Evolutionary conservation across 192 early-diverging fungal species (phyloP).

Genomic region (Backusella westeae): DNA sequence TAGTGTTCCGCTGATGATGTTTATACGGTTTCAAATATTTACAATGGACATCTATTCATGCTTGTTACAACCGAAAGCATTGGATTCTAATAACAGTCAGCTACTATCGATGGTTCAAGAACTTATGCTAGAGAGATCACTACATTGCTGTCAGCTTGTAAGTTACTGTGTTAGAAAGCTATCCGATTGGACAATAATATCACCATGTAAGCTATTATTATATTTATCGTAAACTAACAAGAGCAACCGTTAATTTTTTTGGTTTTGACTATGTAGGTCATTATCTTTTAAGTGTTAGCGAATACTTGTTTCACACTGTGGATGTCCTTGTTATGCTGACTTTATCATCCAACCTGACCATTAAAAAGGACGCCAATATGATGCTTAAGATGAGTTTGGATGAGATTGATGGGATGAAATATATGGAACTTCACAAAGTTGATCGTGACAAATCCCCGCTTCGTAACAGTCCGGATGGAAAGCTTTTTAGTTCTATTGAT

Average conservation of each 20-base stretch:
- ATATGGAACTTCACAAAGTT: neutral
- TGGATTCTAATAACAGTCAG: neutral
- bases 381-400: neutral
- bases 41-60: conserved; percentile 6
- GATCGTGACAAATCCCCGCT: neutral
- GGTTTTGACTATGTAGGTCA: neutral
- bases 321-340: conserved; percentile 1
- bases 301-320: neutral
- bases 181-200: neutral
- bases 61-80: neutral
- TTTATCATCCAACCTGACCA: neutral
- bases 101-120: neutral
- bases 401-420: neutral
- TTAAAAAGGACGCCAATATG: neutral
- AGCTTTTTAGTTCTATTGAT: neutral
- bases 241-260: neutral
- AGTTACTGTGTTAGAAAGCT: neutral
- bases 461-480: neutral
- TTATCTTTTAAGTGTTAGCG: neutral
- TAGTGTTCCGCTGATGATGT: neutral
- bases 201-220: neutral
- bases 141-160: neutral
- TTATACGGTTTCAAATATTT: neutral
- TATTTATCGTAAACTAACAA: neutral
- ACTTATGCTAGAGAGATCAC: neutral